phyloP scores from a whole-genome alignment of 163 green algal species.

The Scenedesmus sp. region DNA sequence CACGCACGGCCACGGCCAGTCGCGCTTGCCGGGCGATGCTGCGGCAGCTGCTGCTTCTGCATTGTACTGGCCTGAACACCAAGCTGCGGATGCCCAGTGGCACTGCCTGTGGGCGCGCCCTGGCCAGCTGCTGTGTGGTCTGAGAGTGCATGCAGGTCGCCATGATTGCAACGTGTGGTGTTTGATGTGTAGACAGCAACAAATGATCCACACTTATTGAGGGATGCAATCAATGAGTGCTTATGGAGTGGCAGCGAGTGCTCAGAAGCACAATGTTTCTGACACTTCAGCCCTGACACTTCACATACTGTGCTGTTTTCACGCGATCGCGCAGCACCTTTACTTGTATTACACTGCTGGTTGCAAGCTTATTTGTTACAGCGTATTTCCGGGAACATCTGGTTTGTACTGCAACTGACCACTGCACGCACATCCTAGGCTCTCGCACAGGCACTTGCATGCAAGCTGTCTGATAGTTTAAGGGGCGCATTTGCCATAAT shows the following conservation, averaged over 20 bases:
- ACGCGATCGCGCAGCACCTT: not conserved
- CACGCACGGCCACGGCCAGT: constrained; percentile 17
- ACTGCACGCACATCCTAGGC: not conserved
- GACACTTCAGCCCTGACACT: not conserved
- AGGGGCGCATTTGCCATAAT: not conserved
- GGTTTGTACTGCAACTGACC: not conserved
- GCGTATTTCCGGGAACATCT: not conserved
- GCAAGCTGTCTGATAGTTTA: not conserved
- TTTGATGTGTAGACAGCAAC: not conserved
- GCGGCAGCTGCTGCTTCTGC: not conserved
- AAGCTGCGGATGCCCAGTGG: constrained; percentile 3
- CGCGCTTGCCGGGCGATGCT: not conserved
- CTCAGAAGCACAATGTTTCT: not conserved
- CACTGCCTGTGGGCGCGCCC: not conserved
- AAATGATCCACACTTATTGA: not conserved
- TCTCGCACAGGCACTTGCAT: not conserved
- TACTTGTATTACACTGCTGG: no score
- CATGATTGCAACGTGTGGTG: not conserved
- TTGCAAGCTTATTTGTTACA: no score
- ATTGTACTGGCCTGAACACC: not conserved
- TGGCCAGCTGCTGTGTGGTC: constrained; percentile 21
- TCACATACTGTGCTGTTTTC: not conserved
- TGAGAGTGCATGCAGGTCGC: constrained; percentile 19
- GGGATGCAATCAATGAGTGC: not conserved
- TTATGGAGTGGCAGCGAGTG: not conserved